These are phyloP conservation scores for Pythium rishiriense DNA, from an alignment of 352 stramenopile species.

Conservation along the genomic window DNA sequence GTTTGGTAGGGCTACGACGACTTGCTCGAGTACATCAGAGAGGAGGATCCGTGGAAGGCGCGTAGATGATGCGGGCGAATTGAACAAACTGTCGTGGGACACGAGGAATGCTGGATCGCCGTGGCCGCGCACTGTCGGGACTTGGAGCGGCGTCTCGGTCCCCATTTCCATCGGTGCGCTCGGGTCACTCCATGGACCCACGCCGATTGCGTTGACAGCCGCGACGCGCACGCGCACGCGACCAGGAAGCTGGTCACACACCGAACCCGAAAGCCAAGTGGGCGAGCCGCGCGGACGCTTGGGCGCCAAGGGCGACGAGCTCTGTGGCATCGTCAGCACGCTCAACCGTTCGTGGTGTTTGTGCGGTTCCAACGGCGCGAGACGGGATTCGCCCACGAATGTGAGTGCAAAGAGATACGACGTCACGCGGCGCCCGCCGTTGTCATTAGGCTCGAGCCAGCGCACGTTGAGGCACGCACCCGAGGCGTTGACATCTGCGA, in stretches of 20 bases:
- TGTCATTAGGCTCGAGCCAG: slow-evolving; percentile 59
- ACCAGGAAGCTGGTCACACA: slow-evolving; percentile 55
- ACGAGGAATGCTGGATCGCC: slow-evolving; percentile 33
- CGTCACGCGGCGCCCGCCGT: slow-evolving; percentile 50
- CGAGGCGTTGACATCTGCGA: slow-evolving; percentile 16
- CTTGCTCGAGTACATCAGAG: slow-evolving; percentile 54
- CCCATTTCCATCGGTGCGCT: slow-evolving; percentile 34
- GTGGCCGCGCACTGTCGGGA: slow-evolving; percentile 48
- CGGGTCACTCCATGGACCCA: slow-evolving; percentile 46
- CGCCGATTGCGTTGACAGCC: slow-evolving; percentile 62
- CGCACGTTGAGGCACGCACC: slow-evolving; percentile 43
- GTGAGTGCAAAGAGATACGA: slow-evolving; percentile 42
- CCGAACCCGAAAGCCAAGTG: slow-evolving; percentile 32
- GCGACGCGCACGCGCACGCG: slow-evolving; percentile 61
- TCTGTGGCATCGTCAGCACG: neutral
- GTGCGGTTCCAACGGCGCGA: neutral
- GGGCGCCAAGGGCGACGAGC: neutral
- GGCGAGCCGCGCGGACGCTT: neutral
- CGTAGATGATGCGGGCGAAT: neutral
- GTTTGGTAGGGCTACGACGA: slow-evolving; percentile 24
- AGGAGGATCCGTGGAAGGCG: slow-evolving; percentile 24
- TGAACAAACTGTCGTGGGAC: neutral
- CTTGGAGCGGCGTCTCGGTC: neutral
- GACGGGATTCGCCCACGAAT: neutral
- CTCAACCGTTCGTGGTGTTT: slow-evolving; percentile 1